Base-by-base conservation (phyloP, 1,139 yeast species). In the Yamadazyma triangularis region DNA sequence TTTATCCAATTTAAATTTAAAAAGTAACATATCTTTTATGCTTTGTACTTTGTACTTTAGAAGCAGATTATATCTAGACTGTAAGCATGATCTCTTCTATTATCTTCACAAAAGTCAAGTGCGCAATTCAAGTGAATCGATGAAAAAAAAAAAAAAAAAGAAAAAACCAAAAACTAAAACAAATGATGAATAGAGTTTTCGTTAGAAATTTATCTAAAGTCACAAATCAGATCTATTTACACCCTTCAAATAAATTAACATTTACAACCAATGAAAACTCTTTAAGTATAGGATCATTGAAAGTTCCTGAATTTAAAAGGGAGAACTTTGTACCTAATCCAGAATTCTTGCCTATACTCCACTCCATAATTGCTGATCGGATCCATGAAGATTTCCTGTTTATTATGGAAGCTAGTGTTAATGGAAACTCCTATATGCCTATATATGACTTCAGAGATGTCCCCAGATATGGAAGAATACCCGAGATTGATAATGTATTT, bases 401-500 rank as follows among this genome's bases (percentile, higher is more conserved):
- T 51, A 60, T 68, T 16, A 60, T 79, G 48, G 79, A 82, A 38
- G 86, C 88, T 2, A 68, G 77, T 4, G 71, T 74, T 23, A 79
- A 73, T 46, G 70, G 73, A 14, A 84, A 64, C 25, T 58, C 72
- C 0, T 79, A 57, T 53, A 78, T 82, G 81, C 86, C 88, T 5
- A 70, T 85, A 26, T 81, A 77, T 45, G 95, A 85, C 49, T 66
- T 80, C 40, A 64, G 93, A 37, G 75, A 70, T 32, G 69, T 77
- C 2, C 89, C 93, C 1, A 60, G 73, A 15, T 77, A 73, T 41
- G 85, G 85, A 9, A 66, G 93, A 35, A 70, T 76, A 13, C 88
- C 93, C 0, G 84, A 79, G 15, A 74, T 82, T 4, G 87, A 80
- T 39, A 82, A 81, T 45, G 77, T 78, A 1, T 63, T 79, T 36